Evolutionary conservation across 768 basidiomycete species (phyloP), one percentile per base, ranked within the genome.

Genomic region (Coprinellus aureogranulatus): DNA sequence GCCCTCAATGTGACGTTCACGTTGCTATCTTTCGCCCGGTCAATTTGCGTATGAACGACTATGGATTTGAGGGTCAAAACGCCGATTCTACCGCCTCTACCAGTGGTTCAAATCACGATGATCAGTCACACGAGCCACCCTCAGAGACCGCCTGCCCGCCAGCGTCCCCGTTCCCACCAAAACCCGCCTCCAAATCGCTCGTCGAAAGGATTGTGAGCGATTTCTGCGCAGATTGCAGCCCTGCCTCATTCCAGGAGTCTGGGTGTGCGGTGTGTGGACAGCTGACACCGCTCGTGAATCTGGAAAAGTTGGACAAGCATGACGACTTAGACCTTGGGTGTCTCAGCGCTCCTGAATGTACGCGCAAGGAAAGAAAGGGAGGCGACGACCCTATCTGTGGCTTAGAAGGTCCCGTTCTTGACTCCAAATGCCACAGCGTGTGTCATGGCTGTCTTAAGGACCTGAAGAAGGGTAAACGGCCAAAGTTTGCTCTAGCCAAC

Each of bases 191-290:
- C n/a, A n/a, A n/a, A n/a, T n/a, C n/a, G n/a, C n/a, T n/a, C n/a
- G n/a, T n/a, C n/a, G n/a, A n/a, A n/a, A n/a, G n/a, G n/a, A n/a
- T n/a, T n/a, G n/a, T n/a, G n/a, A n/a, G n/a, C n/a, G 48, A 52
- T 0, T 60, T 57, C 41, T 60, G 59, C 41, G 26, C 48, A 14
- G 55, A 41, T 28, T 30, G 26, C 20, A 14, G 28, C 20, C 41
- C 58, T 25, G 23, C 16, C 14, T 44, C 25, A 11, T 37, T 67
- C 34, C 55, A 64, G 34, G 68, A 69, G 45, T 53, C 54, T 42
- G 68, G 68, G 1, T 69, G 68, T 62, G 60, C 64, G 1, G 64
- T 68, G 2, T 69, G 67, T 58, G 68, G 65, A 12, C 42, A 57
- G 26, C 44, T 66, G 2, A 54, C 30, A 28, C 56, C 45, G 18